Percentiles rank a stretch among this genome's conserved stretches.
Evolutionary conservation across 345 rosid species (phyloP).

Genomic region (Eucalyptus microcorys): DNA sequence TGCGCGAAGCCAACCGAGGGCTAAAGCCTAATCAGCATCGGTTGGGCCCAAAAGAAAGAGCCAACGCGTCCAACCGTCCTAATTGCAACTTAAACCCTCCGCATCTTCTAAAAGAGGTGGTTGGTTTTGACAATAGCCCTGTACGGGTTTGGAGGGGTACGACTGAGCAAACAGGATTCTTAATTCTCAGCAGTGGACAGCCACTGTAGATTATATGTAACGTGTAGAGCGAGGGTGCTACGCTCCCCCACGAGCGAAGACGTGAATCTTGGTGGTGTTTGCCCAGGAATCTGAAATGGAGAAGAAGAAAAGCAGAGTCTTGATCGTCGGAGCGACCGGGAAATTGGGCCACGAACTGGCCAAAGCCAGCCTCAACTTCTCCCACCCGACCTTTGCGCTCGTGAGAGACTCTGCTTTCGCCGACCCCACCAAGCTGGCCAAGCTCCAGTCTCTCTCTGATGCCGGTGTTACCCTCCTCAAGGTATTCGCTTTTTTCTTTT

Average conservation of each 20-base stretch:
- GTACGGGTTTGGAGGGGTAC: not conserved
- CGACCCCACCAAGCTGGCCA: constrained; percentile 31
- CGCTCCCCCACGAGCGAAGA: not conserved
- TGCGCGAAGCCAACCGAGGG: not conserved
- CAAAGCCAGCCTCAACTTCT: constrained; percentile 26
- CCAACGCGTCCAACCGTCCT: not conserved
- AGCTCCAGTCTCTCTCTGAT: constrained; percentile 30
- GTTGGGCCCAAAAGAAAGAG: not conserved
- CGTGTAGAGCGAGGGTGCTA: not conserved
- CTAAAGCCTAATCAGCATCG: not conserved
- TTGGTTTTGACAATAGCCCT: not conserved
- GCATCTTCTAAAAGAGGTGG: not conserved
- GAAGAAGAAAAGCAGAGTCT: constrained; percentile 40
- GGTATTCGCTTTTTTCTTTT: not conserved
- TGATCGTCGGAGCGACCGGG: constrained; percentile 73
- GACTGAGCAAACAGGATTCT: not conserved
- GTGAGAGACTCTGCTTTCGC: constrained; percentile 32
- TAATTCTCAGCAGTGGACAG: not conserved
- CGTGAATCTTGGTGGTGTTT: not conserved
- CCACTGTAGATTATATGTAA: no score
- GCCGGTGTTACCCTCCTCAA: constrained; percentile 48
- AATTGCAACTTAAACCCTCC: not conserved
- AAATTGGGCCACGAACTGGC: constrained; percentile 49
- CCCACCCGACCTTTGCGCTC: constrained; percentile 52
- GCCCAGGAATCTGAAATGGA: not conserved